These are phyloP conservation scores for Trichosanthes truncata DNA, from an alignment of 306 rosid species.

Conservation along the genomic window DNA sequence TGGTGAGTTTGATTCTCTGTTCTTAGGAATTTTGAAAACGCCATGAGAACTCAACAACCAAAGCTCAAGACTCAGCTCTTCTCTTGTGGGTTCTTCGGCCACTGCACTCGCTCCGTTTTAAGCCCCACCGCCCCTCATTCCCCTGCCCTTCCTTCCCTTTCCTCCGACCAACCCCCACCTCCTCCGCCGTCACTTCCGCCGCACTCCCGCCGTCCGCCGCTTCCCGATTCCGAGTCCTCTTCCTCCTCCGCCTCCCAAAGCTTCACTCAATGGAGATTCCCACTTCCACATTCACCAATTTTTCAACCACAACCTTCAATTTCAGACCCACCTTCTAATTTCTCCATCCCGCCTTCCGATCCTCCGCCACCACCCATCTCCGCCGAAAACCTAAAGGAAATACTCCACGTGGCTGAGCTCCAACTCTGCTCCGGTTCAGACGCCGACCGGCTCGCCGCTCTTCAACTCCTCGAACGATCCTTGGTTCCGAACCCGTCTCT, in stretches of 20 bases:
- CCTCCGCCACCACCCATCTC: conserved; percentile 22
- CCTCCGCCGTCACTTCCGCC: conserved; percentile 13
- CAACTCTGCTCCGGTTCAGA: conserved; percentile 46
- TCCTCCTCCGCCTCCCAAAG: conserved; percentile 83
- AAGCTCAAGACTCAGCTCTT: conserved; percentile 87
- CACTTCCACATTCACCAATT: conserved; percentile 39
- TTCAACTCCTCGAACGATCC: conserved; percentile 70
- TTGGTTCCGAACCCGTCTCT: conserved; percentile 70
- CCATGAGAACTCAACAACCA: conserved; percentile 71
- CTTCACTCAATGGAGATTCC: conserved; percentile 89
- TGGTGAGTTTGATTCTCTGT: too few relatives aligned
- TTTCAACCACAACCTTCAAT: conserved; percentile 2
- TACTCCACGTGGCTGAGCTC: conserved; percentile 66
- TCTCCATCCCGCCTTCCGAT: conserved; percentile 2
- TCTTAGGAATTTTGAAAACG: neutral
- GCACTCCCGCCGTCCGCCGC: conserved; percentile 7
- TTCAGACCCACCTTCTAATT: conserved; percentile 10
- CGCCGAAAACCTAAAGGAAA: conserved; percentile 42
- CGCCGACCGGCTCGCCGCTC: conserved; percentile 40
- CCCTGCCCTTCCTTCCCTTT: conserved; percentile 32
- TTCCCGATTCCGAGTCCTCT: conserved; percentile 45
- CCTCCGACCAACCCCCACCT: conserved; percentile 12
- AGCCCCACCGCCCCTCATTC: conserved; percentile 66
- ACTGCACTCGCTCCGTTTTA: conserved; percentile 67
- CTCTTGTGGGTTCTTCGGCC: conserved; percentile 90